A percentile compares a stretch with the other conserved stretches of the same genome.
These are phyloP conservation scores for Plasmopara viticola DNA, from an alignment of 352 stramenopile species.

Conservation along the genomic window DNA sequence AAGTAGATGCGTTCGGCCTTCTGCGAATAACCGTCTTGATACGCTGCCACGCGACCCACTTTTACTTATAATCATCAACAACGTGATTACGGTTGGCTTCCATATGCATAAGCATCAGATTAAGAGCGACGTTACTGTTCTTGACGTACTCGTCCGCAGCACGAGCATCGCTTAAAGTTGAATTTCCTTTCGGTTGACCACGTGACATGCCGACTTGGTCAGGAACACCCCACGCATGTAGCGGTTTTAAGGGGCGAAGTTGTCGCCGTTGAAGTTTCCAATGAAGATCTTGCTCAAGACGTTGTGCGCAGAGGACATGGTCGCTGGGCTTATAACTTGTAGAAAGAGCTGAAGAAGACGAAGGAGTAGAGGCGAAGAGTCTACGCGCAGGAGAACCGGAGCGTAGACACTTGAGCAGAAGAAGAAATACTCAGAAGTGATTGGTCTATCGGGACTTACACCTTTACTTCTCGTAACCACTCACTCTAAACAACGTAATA, in stretches of 20 bases:
- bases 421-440: no score
- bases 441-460: no score
- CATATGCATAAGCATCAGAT: no score
- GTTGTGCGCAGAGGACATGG: conserved; percentile 17
- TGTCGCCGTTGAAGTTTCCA: neutral
- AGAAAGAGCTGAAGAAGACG: neutral
- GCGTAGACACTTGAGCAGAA: neutral
- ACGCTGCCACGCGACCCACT: conserved; percentile 16
- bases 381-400: no score
- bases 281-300: conserved; percentile 3
- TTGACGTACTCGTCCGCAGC: no score
- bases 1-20: neutral
- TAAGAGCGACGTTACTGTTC: no score
- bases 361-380: neutral
- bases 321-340: conserved; percentile 12
- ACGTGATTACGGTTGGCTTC: conserved; percentile 12
- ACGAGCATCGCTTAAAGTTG: conserved; percentile 10
- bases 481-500: no score
- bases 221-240: neutral
- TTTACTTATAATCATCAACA: conserved; percentile 19
- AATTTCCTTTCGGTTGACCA: conserved; percentile 15
- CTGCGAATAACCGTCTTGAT: neutral
- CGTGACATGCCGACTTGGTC: conserved; percentile 7
- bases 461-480: no score
- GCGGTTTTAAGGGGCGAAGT: neutral